A percentile compares a stretch with the other conserved stretches of the same genome.
phyloP scores from a whole-genome alignment of 306 rosid genomes.

The Dryas drummondii region DNA sequence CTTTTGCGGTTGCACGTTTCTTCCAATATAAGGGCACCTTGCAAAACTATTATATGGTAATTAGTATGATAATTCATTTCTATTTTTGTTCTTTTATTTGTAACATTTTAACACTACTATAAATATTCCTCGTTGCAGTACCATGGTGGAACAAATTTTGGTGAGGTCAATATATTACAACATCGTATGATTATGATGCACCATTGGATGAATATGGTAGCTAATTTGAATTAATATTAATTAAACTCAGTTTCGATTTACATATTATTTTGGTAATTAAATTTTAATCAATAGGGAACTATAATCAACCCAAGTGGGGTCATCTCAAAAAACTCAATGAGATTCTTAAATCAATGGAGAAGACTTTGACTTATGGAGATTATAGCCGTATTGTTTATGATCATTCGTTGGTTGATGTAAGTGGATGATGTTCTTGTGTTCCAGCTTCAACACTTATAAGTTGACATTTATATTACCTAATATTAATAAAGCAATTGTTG shows the following conservation, averaged over 20 bases:
- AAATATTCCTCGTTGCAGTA: constrained; percentile 10
- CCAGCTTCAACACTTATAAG: too few relatives aligned
- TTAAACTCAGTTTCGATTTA: too few relatives aligned
- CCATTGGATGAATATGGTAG: constrained; percentile 43
- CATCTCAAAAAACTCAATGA: constrained; percentile 34
- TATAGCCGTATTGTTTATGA: neutral
- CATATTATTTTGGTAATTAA: too few relatives aligned
- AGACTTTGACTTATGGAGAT: constrained; percentile 16
- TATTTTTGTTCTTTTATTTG: neutral
- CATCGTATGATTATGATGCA: constrained; percentile 48
- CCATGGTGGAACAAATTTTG: constrained; percentile 49
- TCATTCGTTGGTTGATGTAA: neutral
- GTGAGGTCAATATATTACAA: constrained; percentile 43
- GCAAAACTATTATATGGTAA: constrained; percentile 46
- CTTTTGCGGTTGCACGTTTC: constrained; percentile 42
- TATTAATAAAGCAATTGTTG: too few relatives aligned
- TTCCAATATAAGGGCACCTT: constrained; percentile 38
- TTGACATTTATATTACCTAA: too few relatives aligned
- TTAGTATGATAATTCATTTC: neutral
- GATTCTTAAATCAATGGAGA: constrained; percentile 20
- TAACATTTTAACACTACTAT: neutral
- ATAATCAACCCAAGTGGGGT: constrained; percentile 47
- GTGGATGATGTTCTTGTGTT: neutral
- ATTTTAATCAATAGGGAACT: constrained; percentile 9
- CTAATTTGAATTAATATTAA: too few relatives aligned